phyloP scores from a whole-genome alignment of 306 rosid species.

The Castanea sativa region DNA sequence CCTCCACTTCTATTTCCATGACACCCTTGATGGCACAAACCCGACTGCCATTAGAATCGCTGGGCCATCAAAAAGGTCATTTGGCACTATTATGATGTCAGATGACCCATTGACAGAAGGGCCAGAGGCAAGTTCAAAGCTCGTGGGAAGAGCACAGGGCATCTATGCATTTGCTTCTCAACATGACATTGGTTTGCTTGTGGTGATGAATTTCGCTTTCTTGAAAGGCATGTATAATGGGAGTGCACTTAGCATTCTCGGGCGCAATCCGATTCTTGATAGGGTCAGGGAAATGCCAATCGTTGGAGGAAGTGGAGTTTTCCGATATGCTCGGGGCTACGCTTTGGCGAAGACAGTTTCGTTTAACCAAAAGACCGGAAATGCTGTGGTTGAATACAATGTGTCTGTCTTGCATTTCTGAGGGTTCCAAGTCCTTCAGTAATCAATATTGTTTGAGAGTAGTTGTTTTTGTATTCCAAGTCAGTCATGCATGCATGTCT shows the following conservation, averaged over 20 bases:
- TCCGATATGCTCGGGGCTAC: constrained; percentile 34
- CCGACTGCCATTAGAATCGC: constrained; percentile 30
- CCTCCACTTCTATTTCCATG: constrained; percentile 52
- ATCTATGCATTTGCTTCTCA: constrained; percentile 39
- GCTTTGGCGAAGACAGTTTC: constrained; percentile 31
- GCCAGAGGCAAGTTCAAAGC: constrained; percentile 24
- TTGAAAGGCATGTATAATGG: constrained; percentile 28
- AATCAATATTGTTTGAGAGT: too few relatives aligned
- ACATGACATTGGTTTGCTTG: constrained; percentile 6
- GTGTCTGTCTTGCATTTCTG: constrained; percentile 27
- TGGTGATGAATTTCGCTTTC: constrained; percentile 38
- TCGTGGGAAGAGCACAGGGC: constrained; percentile 42
- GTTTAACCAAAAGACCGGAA: constrained; percentile 6
- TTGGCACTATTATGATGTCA: constrained; percentile 25
- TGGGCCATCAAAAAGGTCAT: background rate
- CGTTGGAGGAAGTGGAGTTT: constrained; percentile 38
- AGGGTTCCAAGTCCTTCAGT: background rate
- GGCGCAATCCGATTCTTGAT: constrained; percentile 21
- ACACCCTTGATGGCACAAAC: constrained; percentile 27
- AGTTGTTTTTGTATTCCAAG: too few relatives aligned
- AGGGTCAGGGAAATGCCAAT: constrained; percentile 36
- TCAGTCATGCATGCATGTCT: background rate
- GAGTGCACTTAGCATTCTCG: constrained; percentile 31
- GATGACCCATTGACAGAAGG: constrained; percentile 33
- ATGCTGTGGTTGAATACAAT: constrained; percentile 38